phyloP scores from a whole-genome alignment of 768 basidiomycete species.

The Suillus americanus region DNA sequence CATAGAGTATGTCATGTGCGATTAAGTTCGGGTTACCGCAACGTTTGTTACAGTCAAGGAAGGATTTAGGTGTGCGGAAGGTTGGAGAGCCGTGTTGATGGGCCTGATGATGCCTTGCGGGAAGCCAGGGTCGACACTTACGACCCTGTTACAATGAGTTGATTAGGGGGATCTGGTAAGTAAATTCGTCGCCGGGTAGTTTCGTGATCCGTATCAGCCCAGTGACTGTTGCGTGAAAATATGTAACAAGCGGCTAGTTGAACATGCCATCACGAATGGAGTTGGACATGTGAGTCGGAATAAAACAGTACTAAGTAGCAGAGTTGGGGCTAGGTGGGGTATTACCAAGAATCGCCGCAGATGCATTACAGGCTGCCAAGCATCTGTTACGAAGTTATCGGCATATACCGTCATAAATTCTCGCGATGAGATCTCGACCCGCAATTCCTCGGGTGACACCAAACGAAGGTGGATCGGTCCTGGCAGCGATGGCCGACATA shows the following conservation, averaged over 20 bases:
- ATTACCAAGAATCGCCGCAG: neutral
- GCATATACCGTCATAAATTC: neutral
- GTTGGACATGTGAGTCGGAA: neutral
- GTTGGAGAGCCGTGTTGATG: neutral
- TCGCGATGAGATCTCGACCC: neutral
- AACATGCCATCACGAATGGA: neutral
- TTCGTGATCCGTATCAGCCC: neutral
- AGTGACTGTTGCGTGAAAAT: neutral
- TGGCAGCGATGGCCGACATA: neutral
- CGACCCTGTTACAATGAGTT: neutral
- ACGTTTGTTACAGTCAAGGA: neutral
- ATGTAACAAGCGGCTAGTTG: neutral
- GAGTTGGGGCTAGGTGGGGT: neutral
- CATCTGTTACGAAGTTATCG: neutral
- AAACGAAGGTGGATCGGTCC: neutral
- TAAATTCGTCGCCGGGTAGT: neutral
- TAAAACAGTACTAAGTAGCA: neutral
- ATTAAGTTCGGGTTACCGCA: neutral
- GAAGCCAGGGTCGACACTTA: neutral
- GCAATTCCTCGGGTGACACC: neutral
- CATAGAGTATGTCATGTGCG: neutral
- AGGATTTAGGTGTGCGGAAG: neutral
- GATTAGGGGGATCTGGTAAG: neutral
- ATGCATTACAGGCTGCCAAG: neutral
- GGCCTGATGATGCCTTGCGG: neutral